phyloP scores from a whole-genome alignment of 31 red algal species.

The Endocladia muricata region DNA sequence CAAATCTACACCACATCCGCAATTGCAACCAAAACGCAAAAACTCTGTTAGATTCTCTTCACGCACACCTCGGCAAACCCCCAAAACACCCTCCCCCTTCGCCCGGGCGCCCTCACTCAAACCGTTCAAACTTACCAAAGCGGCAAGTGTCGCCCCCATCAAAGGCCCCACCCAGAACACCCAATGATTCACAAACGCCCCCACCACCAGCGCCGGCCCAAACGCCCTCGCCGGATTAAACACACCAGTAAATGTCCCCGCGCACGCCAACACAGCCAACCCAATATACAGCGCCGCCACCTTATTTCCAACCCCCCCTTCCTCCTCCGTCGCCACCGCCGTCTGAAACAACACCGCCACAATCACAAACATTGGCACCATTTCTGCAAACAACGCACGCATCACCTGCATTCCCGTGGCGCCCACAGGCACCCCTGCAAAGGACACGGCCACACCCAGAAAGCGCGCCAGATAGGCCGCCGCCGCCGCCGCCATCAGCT shows the following conservation, averaged over 20 bases:
- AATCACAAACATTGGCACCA: constrained; percentile 72
- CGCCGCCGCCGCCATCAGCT: constrained; percentile 43
- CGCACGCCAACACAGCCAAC: constrained; percentile 58
- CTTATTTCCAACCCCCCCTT: constrained; percentile 52
- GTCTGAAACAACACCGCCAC: constrained; percentile 56
- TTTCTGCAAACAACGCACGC: constrained; percentile 48
- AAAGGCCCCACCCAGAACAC: constrained; percentile 59
- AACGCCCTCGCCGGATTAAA: constrained; percentile 70
- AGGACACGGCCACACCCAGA: constrained; percentile 22
- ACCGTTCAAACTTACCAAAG: constrained; percentile 39
- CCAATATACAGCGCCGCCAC: constrained; percentile 68
- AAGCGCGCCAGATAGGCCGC: constrained; percentile 28
- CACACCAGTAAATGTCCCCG: constrained; percentile 34
- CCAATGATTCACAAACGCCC: constrained; percentile 38
- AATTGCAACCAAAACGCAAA: not conserved
- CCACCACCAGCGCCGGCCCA: constrained; percentile 40
- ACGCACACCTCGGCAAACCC: not conserved
- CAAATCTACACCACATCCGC: constrained; percentile 47
- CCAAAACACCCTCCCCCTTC: not conserved
- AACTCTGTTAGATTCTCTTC: not conserved
- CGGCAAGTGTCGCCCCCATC: constrained; percentile 32
- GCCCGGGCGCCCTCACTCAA: not conserved
- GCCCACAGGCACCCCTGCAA: constrained; percentile 24
- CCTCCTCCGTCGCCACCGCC: constrained; percentile 52
- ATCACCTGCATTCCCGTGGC: constrained; percentile 1